Base-by-base conservation (phyloP, 495 filamentous ascomycete species). In the Hypoxylon trugodes region DNA sequence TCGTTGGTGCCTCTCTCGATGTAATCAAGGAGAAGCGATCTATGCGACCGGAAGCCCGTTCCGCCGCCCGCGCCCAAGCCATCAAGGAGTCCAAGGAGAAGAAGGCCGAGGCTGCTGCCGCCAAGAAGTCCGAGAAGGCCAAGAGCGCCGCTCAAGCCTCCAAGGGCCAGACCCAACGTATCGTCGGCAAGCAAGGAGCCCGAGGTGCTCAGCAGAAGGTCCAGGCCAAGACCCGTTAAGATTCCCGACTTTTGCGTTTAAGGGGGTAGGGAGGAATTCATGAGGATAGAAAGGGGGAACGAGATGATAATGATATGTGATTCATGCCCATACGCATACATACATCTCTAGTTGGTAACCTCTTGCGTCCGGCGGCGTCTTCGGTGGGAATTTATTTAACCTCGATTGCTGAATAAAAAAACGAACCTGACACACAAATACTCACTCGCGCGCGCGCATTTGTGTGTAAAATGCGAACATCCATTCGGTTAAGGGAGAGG, bases 61-160 rank as follows among this genome's bases (percentile, higher is more conserved):
- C 85, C 71, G 95, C 96, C 73, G 93, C 92, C 73, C 95, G 95
- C 79, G 82, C 85, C 62, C 83, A 88, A 71, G 96, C 96, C 78
- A 95, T 97, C 84, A 91, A 90, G 82, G 91, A 92, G 72, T 87
- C 87, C 79, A 99, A 99, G 89, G 94, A 95, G 79, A 97, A 97
- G 92, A 95, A 94, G 83, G 81, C 87, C 61, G 92, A 86, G 56
- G 84, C 87, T 46, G 86, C 89, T 79, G 89, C 85, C 78, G 87
- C 87, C 79, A 99, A 99, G 92, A 98, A 97, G 91, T 88, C 89
- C 37, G 96, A 98, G 82, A 99, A 99, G 92, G 95, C 95, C 66
- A 99, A 98, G 91, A 84, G 65, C 70, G 95, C 93, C 61, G 86
- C 89, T 59, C 65, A 72, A 38, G 84, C 86, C 45, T 83, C 88